These are phyloP conservation scores for Trichoderma sp. DNA, from an alignment of 2,329 filamentous ascomycete species.

Conservation along the genomic window DNA sequence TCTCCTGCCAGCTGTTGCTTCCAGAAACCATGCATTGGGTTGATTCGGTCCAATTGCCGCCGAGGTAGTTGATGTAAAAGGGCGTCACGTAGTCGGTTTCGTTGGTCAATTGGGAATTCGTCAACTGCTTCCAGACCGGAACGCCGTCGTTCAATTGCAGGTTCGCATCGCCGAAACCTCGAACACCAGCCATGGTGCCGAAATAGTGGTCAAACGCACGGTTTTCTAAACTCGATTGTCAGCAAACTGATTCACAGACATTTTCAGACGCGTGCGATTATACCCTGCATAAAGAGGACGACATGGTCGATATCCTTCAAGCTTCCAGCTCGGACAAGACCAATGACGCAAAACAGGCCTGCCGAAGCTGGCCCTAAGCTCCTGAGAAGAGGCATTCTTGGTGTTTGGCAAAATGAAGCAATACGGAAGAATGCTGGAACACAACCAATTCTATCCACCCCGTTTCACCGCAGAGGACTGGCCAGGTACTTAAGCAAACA, in stretches of 20 bases:
- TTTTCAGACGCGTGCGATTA: background rate
- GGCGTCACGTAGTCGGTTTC: constrained; percentile 45
- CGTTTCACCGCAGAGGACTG: background rate
- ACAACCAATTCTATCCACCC: background rate
- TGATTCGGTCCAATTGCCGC: constrained; percentile 47
- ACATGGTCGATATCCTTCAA: constrained; percentile 52
- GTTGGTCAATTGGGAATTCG: constrained; percentile 38
- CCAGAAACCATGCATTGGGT: constrained; percentile 55
- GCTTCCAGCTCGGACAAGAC: constrained; percentile 12
- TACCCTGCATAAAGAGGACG: constrained; percentile 55
- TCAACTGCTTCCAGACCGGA: constrained; percentile 48
- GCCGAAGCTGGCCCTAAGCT: background rate
- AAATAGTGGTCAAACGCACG: constrained; percentile 48
- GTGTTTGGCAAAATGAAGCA: background rate
- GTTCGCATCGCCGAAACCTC: constrained; percentile 56
- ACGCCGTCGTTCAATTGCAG: constrained; percentile 47
- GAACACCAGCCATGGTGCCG: constrained; percentile 53
- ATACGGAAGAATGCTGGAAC: background rate
- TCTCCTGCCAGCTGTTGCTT: constrained; percentile 49
- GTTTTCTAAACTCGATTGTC: constrained; percentile 27
- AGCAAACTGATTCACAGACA: background rate
- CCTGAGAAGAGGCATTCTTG: constrained; percentile 1
- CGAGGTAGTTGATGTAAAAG: constrained; percentile 55
- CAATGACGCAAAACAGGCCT: background rate
- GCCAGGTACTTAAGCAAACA: background rate